These are phyloP conservation scores for Pseudoscleropodium purum DNA, from an alignment of 225 moss, liverwort and hornwort genomes.

Conservation along the genomic window DNA sequence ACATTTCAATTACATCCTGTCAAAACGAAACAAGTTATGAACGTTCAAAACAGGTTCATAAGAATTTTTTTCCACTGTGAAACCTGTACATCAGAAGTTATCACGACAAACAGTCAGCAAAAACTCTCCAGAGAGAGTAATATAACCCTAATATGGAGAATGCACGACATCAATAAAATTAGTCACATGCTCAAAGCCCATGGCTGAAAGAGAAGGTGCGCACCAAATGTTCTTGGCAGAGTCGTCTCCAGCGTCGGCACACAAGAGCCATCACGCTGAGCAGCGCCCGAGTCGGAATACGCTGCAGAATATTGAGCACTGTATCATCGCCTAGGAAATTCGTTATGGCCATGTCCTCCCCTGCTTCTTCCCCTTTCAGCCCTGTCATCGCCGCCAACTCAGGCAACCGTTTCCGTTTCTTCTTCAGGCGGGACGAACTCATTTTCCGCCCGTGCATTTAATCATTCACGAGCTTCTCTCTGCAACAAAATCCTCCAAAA, in stretches of 20 bases:
- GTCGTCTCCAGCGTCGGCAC: slow-evolving; percentile 84
- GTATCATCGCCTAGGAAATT: slow-evolving; percentile 60
- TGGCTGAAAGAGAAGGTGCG: background rate
- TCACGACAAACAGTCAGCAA: background rate
- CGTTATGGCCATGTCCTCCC: slow-evolving; percentile 46
- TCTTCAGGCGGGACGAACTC: slow-evolving; percentile 14
- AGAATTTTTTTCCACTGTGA: background rate
- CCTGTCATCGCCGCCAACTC: slow-evolving; percentile 1
- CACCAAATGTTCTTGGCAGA: slow-evolving; percentile 53
- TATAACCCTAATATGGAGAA: background rate
- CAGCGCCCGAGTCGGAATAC: slow-evolving; percentile 66
- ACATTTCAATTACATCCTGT: background rate
- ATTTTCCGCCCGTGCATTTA: background rate
- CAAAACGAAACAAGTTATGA: background rate
- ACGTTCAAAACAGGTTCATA: background rate
- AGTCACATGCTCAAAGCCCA: background rate
- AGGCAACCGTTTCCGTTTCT: slow-evolving; percentile 26
- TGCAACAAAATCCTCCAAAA: background rate
- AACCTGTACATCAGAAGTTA: background rate
- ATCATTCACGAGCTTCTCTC: background rate
- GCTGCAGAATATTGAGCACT: slow-evolving; percentile 51
- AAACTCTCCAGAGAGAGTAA: background rate
- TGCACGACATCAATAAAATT: background rate
- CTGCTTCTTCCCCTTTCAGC: slow-evolving; percentile 23
- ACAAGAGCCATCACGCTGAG: slow-evolving; percentile 61